Conservation (phyloP, 306 rosid species). For the Benincasa hispida region DNA sequence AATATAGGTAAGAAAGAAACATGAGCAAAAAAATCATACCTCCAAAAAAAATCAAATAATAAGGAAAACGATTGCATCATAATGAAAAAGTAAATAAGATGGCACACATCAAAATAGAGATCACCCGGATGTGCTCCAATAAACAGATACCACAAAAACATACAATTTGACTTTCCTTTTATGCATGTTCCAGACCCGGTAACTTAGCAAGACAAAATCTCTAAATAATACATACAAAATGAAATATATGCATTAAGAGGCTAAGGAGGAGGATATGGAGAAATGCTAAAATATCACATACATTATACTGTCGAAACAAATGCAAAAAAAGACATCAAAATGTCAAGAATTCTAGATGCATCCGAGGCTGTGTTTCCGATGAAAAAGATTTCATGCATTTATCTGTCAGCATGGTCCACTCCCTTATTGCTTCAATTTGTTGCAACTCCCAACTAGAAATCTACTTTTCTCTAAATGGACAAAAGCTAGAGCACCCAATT, state of each 20-base stretch:
- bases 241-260: neutral
- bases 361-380: neutral
- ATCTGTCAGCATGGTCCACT: neutral
- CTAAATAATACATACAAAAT: neutral
- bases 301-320: neutral
- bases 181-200: neutral
- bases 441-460: neutral
- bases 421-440: neutral
- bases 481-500: neutral
- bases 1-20: conserved; percentile 11
- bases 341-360: neutral
- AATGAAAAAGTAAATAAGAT: neutral
- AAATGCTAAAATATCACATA: neutral
- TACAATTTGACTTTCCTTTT: neutral
- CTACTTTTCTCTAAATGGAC: neutral
- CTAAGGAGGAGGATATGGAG: neutral
- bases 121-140: neutral
- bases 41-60: neutral
- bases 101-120: neutral
- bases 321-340: neutral
- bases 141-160: neutral
- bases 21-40: conserved; percentile 8
- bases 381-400: neutral
- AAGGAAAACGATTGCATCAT: neutral
- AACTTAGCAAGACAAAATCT: neutral